phyloP scores from a whole-genome alignment of 2,329 filamentous ascomycete genomes.

The Cordyceps tenuipes region DNA sequence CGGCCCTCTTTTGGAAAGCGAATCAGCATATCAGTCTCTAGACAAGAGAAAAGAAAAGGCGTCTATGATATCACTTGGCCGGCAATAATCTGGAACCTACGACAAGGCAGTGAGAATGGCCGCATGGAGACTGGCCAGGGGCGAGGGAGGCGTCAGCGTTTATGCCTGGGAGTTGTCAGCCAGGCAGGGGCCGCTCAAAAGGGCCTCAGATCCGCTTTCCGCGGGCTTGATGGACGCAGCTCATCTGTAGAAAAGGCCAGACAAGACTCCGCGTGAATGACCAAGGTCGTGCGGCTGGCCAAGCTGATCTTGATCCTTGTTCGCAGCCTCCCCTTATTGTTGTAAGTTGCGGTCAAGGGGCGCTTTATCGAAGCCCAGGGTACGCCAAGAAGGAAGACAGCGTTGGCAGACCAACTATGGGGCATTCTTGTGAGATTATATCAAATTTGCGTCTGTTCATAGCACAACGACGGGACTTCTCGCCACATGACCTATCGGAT shows the following conservation, averaged over 20 bases:
- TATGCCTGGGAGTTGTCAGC: neutral
- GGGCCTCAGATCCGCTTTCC: neutral
- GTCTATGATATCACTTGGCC: conserved; percentile 6
- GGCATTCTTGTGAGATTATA: neutral
- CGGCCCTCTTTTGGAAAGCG: neutral
- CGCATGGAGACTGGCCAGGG: neutral
- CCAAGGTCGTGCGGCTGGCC: neutral
- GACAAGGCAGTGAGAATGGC: conserved; percentile 7
- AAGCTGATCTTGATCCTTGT: neutral
- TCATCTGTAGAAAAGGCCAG: neutral
- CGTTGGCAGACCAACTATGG: neutral
- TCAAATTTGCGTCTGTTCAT: neutral
- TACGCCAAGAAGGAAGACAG: neutral
- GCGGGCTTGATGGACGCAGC: neutral
- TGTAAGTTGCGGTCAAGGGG: conserved; percentile 9
- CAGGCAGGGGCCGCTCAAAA: neutral
- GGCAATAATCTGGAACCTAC: conserved; percentile 11
- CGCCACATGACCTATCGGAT: neutral
- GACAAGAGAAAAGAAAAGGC: neutral
- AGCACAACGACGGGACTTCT: neutral
- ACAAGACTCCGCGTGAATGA: conserved; percentile 2
- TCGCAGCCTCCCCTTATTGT: neutral
- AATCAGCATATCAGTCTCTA: neutral
- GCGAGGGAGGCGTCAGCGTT: neutral
- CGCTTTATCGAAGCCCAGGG: neutral